Conservation (phyloP, 129 eudicot species). For the Arctium minus region DNA sequence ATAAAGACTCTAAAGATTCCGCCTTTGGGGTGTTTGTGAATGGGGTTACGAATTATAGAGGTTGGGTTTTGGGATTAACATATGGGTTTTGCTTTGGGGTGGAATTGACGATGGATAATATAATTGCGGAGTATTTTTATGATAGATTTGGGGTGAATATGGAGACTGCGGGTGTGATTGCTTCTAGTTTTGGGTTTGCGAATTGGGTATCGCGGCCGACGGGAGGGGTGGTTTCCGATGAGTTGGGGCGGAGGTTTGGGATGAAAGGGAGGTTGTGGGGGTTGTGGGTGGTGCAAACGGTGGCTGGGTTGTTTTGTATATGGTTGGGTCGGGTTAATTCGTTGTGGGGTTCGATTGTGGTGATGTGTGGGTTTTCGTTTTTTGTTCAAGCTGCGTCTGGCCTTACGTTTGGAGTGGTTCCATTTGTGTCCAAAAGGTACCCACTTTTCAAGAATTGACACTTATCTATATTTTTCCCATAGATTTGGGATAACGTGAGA, state of each 20-base stretch:
- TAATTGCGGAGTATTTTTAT: constrained; percentile 65
- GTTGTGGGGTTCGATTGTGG: constrained; percentile 52
- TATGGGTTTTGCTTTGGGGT: constrained; percentile 71
- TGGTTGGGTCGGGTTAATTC: constrained; percentile 48
- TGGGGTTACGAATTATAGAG: constrained; percentile 58
- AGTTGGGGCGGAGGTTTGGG: constrained; percentile 60
- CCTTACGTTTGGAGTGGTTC: constrained; percentile 71
- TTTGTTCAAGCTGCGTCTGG: constrained; percentile 83
- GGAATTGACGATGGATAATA: constrained; percentile 66
- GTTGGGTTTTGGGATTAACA: constrained; percentile 60
- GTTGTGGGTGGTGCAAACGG: constrained; percentile 62
- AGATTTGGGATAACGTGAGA: too few species aligned
- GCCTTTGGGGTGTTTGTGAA: constrained; percentile 17
- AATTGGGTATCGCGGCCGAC: constrained; percentile 59
- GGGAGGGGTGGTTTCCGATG: constrained; percentile 71
- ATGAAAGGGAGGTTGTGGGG: constrained; percentile 86
- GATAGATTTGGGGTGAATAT: constrained; percentile 53
- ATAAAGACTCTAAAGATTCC: background rate
- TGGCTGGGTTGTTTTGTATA: constrained; percentile 67
- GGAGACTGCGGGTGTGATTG: constrained; percentile 59
- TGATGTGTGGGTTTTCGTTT: constrained; percentile 60
- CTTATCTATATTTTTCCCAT: background rate
- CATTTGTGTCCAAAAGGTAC: constrained; percentile 73
- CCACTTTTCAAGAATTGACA: background rate
- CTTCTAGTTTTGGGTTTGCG: constrained; percentile 72